Evolutionary conservation across 192 early-diverging fungal genomes (phyloP).

Genomic region (Coemansia guatemalensis): DNA sequence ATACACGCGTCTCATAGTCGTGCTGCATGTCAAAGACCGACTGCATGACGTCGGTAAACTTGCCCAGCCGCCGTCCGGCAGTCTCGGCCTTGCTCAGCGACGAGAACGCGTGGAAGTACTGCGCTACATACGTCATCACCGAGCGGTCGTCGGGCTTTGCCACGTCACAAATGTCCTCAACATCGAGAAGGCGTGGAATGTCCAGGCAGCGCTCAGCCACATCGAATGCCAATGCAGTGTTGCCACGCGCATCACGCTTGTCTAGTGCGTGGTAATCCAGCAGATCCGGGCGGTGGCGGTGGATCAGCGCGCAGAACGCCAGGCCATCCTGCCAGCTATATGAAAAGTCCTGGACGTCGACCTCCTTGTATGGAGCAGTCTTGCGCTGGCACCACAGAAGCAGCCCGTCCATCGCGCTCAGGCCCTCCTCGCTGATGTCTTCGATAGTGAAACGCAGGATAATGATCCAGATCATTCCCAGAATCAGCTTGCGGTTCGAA

Average conservation of each 20-base stretch:
- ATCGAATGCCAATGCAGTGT: constrained; percentile 92
- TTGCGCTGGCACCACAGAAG: constrained; percentile 97
- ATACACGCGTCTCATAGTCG: constrained; percentile 88
- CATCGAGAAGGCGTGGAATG: constrained; percentile 92
- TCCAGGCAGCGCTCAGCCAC: constrained; percentile 87
- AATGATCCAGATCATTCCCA: constrained; percentile 97
- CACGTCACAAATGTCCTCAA: constrained; percentile 94
- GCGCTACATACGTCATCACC: constrained; percentile 97
- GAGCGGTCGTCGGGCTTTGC: constrained; percentile 94
- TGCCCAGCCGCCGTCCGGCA: constrained; percentile 89
- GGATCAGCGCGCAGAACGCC: constrained; percentile 96
- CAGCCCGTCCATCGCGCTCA: constrained; percentile 94
- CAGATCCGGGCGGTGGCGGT: constrained; percentile 94
- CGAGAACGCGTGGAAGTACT: constrained; percentile 98
- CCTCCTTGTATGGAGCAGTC: constrained; percentile 80
- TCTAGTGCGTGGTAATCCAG: constrained; percentile 86
- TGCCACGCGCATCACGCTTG: constrained; percentile 78
- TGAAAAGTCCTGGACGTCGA: constrained; percentile 88
- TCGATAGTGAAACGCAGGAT: constrained; percentile 97
- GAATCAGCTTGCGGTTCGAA: constrained; percentile 83
- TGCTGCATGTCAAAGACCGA: constrained; percentile 92
- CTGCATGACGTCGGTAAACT: constrained; percentile 86
- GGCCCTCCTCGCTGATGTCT: constrained; percentile 91
- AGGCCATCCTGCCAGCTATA: constrained; percentile 93
- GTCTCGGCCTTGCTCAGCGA: constrained; percentile 76